Percentiles rank a stretch among this genome's conserved stretches.
Evolutionary conservation across 2,329 filamentous ascomycete species (phyloP).

Genomic region (Fusarium pilosicola): DNA sequence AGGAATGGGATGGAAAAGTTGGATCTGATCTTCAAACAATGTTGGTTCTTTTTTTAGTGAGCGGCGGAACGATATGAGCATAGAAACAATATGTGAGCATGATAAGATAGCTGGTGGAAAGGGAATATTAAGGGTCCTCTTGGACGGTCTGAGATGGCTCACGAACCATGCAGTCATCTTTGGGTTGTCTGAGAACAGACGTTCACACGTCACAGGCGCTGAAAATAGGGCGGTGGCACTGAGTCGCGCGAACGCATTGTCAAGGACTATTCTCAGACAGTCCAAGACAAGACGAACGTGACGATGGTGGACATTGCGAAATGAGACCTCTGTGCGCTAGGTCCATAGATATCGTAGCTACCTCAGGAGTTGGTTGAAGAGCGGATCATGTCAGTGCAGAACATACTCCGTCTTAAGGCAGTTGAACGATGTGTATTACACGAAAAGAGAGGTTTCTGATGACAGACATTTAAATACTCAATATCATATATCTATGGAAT

Average conservation of each 20-base stretch:
- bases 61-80: conserved; percentile 16
- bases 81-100: conserved; percentile 7
- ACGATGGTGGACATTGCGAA: conserved; percentile 20
- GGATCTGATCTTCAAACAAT: conserved; percentile 28
- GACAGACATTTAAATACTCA: background rate
- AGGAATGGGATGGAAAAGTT: conserved; percentile 36
- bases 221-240: conserved; percentile 12
- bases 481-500: background rate
- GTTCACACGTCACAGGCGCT: conserved; percentile 11
- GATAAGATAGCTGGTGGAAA: background rate
- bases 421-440: too few species aligned
- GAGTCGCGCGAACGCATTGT: conserved; percentile 10
- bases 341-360: background rate
- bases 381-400: background rate
- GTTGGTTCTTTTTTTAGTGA: conserved; percentile 22
- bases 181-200: conserved; percentile 11
- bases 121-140: conserved; percentile 5
- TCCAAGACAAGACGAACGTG: background rate
- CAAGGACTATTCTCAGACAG: conserved; percentile 15
- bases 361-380: background rate
- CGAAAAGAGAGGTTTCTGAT: too few species aligned
- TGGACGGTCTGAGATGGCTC: background rate
- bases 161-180: conserved; percentile 2
- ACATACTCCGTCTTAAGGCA: background rate
- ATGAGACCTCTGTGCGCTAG: conserved; percentile 32